Evolutionary conservation across 2,329 filamentous ascomycete species (phyloP).

Genomic region (Dryadomyces quercus-mongolicae): DNA sequence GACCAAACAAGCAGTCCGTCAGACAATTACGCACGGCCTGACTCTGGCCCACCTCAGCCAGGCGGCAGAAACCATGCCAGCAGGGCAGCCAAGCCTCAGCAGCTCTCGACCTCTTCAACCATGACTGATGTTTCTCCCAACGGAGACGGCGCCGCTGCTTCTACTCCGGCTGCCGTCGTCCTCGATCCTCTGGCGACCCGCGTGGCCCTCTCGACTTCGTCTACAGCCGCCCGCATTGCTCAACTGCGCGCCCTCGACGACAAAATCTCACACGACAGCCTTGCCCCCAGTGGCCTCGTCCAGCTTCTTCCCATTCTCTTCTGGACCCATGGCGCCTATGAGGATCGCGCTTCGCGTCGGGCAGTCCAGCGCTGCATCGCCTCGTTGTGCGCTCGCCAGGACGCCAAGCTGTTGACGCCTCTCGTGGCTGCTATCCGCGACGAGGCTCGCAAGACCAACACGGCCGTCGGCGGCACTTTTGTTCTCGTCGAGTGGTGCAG

Average conservation of each 20-base stretch:
- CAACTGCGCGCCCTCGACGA: conserved; percentile 46
- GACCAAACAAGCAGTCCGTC: too few relatives aligned
- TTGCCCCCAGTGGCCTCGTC: conserved; percentile 36
- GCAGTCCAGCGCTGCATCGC: conserved; percentile 73
- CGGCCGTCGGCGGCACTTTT: conserved; percentile 73
- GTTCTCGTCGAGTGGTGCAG: conserved; percentile 86
- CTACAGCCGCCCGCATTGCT: conserved; percentile 42
- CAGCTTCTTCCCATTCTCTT: conserved; percentile 63
- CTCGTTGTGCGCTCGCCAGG: conserved; percentile 43
- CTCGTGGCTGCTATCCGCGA: conserved; percentile 56
- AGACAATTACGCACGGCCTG: too few relatives aligned
- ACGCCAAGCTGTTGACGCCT: conserved; percentile 46
- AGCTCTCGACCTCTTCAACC: conserved; percentile 23
- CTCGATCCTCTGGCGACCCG: conserved; percentile 11
- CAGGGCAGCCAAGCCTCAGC: background rate
- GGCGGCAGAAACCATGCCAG: conserved; percentile 9
- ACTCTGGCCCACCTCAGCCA: background rate
- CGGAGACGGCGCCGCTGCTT: conserved; percentile 14
- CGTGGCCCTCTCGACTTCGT: conserved; percentile 45
- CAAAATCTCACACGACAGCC: conserved; percentile 38
- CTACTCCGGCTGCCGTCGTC: background rate
- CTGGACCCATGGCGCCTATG: conserved; percentile 75
- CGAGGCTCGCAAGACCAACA: conserved; percentile 64
- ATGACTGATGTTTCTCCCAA: background rate
- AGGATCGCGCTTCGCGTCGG: conserved; percentile 71